Percentiles rank a stretch among this genome's conserved stretches.
Evolutionary conservation across 208 protist genomes (phyloP).

Genomic region (Tritrichomonas foetus): DNA sequence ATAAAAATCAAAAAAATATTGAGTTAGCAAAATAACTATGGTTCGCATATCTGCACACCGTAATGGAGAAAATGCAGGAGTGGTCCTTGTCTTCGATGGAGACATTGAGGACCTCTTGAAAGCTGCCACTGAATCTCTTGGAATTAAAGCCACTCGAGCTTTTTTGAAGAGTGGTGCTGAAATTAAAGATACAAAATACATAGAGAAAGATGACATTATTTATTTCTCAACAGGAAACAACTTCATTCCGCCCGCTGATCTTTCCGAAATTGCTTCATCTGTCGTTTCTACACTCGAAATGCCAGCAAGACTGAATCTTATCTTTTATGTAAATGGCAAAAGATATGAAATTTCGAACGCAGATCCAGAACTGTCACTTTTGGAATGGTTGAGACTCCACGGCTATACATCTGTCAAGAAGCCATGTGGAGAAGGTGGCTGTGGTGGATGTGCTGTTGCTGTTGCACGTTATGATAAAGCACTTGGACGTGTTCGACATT

Average conservation of each 20-base stretch:
- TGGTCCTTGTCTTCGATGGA: background rate
- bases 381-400: slow-evolving; percentile 43
- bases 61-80: background rate
- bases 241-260: background rate
- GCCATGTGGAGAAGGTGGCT: slow-evolving; percentile 53
- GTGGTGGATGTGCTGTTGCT: slow-evolving; percentile 52
- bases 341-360: background rate
- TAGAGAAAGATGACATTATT: background rate
- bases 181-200: background rate
- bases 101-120: background rate
- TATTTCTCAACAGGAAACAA: background rate
- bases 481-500: background rate
- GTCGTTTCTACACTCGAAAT: background rate
- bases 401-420: slow-evolving; percentile 52
- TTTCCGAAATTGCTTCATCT: background rate
- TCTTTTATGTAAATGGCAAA: slow-evolving; percentile 49
- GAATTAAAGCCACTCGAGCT: background rate
- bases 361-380: slow-evolving; percentile 39
- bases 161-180: background rate
- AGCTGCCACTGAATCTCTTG: background rate
- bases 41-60: background rate
- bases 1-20: no score
- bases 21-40: no score
- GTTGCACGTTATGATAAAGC: background rate
- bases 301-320: background rate